Percentiles rank a stretch among this genome's conserved stretches.
Conservation (phyloP, 192 early-diverging fungal genomes). For the Glomus cerebriforme region DNA sequence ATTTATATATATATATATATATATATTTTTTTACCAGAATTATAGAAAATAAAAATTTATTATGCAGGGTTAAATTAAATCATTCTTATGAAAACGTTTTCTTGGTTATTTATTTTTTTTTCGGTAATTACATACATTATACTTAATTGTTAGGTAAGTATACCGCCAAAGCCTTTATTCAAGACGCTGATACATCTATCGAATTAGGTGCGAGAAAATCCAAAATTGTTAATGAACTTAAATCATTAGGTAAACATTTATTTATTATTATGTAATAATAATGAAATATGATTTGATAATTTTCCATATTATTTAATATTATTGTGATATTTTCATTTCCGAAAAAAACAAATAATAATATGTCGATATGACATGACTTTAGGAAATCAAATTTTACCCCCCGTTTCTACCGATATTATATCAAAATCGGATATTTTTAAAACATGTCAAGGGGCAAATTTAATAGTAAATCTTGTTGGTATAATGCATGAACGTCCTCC, state of each 20-base stretch:
- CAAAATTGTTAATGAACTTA: not conserved
- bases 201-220: slow-evolving; percentile 18
- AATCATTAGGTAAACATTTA: slow-evolving; percentile 8
- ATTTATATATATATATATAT: too few species aligned
- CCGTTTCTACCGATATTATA: slow-evolving; percentile 28
- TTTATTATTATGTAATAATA: not conserved
- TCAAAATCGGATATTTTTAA: slow-evolving; percentile 21
- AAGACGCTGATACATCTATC: slow-evolving; percentile 12
- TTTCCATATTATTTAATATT: too few species aligned
- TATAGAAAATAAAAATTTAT: too few species aligned
- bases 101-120: not conserved
- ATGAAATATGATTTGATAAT: not conserved
- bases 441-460: slow-evolving; percentile 29
- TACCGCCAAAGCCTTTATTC: slow-evolving; percentile 29
- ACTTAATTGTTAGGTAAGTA: slow-evolving; percentile 23
- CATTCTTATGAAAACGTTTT: not conserved
- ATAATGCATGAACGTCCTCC: slow-evolving; percentile 40
- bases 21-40: too few species aligned
- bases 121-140: not conserved
- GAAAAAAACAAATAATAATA: too few species aligned
- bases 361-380: not conserved
- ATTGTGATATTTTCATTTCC: too few species aligned
- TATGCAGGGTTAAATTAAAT: not conserved
- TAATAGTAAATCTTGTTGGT: slow-evolving; percentile 42
- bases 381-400: slow-evolving; percentile 24